Conservation (phyloP, 2,329 filamentous ascomycete genomes). For the Pseudogymnoascus sp. region DNA sequence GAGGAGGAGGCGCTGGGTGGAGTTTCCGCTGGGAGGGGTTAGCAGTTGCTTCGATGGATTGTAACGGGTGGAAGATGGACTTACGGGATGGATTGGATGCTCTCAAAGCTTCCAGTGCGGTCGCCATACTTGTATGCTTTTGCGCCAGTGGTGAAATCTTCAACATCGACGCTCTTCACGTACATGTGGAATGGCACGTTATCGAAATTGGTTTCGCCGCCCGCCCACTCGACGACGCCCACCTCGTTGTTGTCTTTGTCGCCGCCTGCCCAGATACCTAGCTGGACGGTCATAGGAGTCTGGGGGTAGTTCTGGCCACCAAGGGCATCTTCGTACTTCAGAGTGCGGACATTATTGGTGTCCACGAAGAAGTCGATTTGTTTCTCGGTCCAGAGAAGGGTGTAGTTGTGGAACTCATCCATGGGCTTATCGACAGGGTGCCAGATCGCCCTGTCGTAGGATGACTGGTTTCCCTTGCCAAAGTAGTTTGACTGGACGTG, state of each 20-base stretch:
- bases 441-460: conserved; percentile 61
- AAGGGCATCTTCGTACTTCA: conserved; percentile 53
- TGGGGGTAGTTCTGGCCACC: conserved; percentile 61
- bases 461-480: conserved; percentile 62
- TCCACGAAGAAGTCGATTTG: conserved; percentile 63
- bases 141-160: conserved; percentile 51
- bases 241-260: conserved; percentile 43
- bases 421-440: conserved; percentile 49
- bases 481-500: conserved; percentile 68
- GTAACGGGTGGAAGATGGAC: conserved; percentile 21
- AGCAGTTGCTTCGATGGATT: not conserved
- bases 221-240: conserved; percentile 60
- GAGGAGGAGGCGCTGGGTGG: conserved; percentile 29
- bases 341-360: conserved; percentile 52
- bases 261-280: conserved; percentile 60
- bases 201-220: conserved; percentile 57
- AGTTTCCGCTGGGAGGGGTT: conserved; percentile 41
- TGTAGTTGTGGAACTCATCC: conserved; percentile 59
- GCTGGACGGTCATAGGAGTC: conserved; percentile 62
- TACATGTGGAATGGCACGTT: conserved; percentile 66
- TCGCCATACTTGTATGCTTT: conserved; percentile 60
- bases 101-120: conserved; percentile 50
- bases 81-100: conserved; percentile 51
- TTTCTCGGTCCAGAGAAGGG: conserved; percentile 62
- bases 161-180: conserved; percentile 51